A percentile compares a stretch with the other conserved stretches of the same genome.
These are phyloP conservation scores for Sporisorium iseilematis-ciliati DNA, from an alignment of 1,284 basidiomycete genomes.

Conservation along the genomic window DNA sequence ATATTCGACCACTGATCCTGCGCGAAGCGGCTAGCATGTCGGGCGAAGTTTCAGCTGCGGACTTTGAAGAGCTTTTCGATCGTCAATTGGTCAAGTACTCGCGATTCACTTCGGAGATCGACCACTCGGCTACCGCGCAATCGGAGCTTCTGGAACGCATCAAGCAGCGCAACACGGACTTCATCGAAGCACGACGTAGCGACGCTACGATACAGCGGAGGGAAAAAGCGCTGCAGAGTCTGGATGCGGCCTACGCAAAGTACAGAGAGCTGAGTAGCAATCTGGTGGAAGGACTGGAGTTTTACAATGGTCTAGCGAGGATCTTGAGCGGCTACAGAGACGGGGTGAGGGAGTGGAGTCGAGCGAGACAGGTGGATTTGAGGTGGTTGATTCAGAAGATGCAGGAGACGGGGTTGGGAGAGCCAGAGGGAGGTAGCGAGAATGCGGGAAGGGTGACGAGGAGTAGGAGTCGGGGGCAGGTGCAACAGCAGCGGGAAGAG, in stretches of 20 bases:
- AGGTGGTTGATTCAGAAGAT: constrained; percentile 38
- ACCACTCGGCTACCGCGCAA: constrained; percentile 77
- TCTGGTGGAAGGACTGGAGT: constrained; percentile 84
- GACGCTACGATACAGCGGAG: constrained; percentile 83
- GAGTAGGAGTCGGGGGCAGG: not conserved
- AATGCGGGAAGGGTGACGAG: constrained; percentile 12
- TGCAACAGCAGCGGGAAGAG: constrained; percentile 12
- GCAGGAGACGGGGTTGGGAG: constrained; percentile 1
- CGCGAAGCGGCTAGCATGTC: constrained; percentile 75
- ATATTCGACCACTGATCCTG: constrained; percentile 80
- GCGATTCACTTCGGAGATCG: constrained; percentile 77
- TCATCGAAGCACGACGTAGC: constrained; percentile 82
- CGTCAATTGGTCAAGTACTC: constrained; percentile 85
- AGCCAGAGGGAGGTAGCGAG: not conserved
- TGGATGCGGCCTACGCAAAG: constrained; percentile 88
- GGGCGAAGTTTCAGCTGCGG: constrained; percentile 73
- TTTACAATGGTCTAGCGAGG: constrained; percentile 59
- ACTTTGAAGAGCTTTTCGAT: constrained; percentile 82
- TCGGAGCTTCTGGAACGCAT: constrained; percentile 78
- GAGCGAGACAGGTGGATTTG: constrained; percentile 51
- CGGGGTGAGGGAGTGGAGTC: constrained; percentile 49
- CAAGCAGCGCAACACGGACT: constrained; percentile 81
- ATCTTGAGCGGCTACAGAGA: constrained; percentile 52
- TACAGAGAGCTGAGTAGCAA: constrained; percentile 88
- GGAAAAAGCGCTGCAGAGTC: constrained; percentile 85